Evolutionary conservation across 2,329 filamentous ascomycete species (phyloP).

Genomic region (Camillea tinctor): DNA sequence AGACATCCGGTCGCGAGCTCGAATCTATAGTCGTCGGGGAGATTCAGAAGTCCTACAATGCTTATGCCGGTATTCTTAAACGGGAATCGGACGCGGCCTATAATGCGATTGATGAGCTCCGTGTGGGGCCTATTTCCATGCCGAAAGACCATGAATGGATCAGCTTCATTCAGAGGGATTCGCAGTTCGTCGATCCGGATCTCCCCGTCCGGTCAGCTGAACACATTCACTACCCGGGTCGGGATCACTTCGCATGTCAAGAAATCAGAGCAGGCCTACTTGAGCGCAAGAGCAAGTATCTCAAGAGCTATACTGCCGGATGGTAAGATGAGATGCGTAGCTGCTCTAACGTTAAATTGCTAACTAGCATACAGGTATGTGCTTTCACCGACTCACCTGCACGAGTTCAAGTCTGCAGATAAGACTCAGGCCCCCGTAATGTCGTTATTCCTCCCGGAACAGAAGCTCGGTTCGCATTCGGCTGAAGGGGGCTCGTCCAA

Average conservation of each 20-base stretch:
- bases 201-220: slow-evolving; percentile 75
- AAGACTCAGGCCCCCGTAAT: slow-evolving; percentile 89
- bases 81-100: slow-evolving; percentile 84
- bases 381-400: slow-evolving; percentile 90
- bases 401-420: slow-evolving; percentile 99
- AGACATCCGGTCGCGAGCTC: slow-evolving; percentile 89
- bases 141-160: slow-evolving; percentile 92
- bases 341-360: slow-evolving; percentile 7
- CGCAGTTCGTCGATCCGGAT: slow-evolving; percentile 83
- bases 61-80: slow-evolving; percentile 86
- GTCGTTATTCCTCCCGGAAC: slow-evolving; percentile 92
- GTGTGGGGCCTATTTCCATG: slow-evolving; percentile 84
- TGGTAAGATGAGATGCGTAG: slow-evolving; percentile 61
- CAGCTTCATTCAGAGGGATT: slow-evolving; percentile 74
- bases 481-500: slow-evolving; percentile 79
- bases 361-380: slow-evolving; percentile 68
- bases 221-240: slow-evolving; percentile 88
- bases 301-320: slow-evolving; percentile 94
- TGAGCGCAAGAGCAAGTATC: slow-evolving; percentile 97
- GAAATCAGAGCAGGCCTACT: slow-evolving; percentile 89
- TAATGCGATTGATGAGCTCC: slow-evolving; percentile 75
- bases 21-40: slow-evolving; percentile 96
- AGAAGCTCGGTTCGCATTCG: slow-evolving; percentile 92
- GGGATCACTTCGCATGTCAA: slow-evolving; percentile 74
- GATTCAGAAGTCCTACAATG: slow-evolving; percentile 97